Percentiles rank a stretch among this genome's conserved stretches.
phyloP scores from a whole-genome alignment of 352 stramenopile genomes.

The Globisporangium mamillatum region DNA sequence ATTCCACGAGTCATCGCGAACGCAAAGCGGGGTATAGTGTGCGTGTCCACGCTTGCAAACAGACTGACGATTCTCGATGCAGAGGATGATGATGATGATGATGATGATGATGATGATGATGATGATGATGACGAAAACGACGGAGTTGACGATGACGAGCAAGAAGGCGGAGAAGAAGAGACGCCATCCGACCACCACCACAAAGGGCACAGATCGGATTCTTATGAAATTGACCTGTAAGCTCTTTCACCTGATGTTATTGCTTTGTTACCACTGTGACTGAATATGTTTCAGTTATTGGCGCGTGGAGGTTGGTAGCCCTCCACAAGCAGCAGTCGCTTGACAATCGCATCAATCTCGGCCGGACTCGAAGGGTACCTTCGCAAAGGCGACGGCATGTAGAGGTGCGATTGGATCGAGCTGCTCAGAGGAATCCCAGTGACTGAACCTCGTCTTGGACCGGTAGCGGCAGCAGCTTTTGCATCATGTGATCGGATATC shows the following conservation, averaged over 20 bases:
- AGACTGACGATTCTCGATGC: conserved; percentile 55
- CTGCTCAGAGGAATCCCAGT: conserved; percentile 11
- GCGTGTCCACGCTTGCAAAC: conserved; percentile 28
- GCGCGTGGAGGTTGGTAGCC: conserved; percentile 36
- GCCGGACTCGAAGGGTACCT: conserved; percentile 33
- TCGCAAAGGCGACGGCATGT: conserved; percentile 12
- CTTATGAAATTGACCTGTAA: conserved; percentile 32
- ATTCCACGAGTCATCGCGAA: conserved; percentile 35
- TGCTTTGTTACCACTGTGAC: neutral
- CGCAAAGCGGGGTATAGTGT: conserved; percentile 55
- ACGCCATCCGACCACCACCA: neutral
- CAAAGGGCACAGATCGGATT: conserved; percentile 20
- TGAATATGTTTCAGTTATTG: neutral
- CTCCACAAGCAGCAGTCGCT: conserved; percentile 44
- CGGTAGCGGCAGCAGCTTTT: neutral
- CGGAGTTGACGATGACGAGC: conserved; percentile 9
- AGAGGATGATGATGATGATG: conserved; percentile 53
- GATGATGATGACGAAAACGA: conserved; percentile 50
- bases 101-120: conserved; percentile 56
- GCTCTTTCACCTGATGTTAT: neutral
- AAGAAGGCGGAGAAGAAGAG: conserved; percentile 1
- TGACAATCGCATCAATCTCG: conserved; percentile 48
- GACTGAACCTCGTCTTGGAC: conserved; percentile 10
- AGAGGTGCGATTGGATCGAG: neutral
- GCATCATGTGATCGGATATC: neutral